A percentile compares a stretch with the other conserved stretches of the same genome.
phyloP scores from a whole-genome alignment of 225 moss, liverwort and hornwort genomes.

The Neckera pumila region DNA sequence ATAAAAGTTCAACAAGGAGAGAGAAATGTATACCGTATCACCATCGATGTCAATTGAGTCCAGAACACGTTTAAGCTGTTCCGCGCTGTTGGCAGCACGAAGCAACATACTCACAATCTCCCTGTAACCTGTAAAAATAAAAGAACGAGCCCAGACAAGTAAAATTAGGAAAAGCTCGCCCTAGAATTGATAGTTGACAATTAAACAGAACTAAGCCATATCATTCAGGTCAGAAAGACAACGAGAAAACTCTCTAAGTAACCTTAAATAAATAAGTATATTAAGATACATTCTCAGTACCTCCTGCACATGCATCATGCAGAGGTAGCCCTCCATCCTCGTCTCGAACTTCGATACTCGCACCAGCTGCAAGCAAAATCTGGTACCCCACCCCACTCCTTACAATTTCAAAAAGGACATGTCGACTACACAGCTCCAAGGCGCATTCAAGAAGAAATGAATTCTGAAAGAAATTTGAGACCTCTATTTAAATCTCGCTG shows the following conservation, averaged over 20 bases:
- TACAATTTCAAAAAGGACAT: background rate
- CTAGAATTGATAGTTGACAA: background rate
- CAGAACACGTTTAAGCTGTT: conserved; percentile 35
- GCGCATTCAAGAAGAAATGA: background rate
- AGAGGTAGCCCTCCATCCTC: conserved; percentile 54
- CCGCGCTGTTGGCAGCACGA: conserved; percentile 30
- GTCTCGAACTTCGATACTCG: conserved; percentile 44
- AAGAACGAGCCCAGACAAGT: background rate
- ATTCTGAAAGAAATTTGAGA: background rate
- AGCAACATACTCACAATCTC: conserved; percentile 43
- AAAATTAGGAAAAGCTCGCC: background rate
- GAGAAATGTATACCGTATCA: conserved; percentile 29
- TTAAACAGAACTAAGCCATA: background rate
- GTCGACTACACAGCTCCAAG: background rate
- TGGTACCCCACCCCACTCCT: conserved; percentile 13
- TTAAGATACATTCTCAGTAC: background rate
- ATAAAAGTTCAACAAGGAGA: background rate
- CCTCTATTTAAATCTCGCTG: background rate
- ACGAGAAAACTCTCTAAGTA: background rate
- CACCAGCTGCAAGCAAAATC: conserved; percentile 55
- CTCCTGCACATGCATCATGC: conserved; percentile 61
- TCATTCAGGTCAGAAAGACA: background rate
- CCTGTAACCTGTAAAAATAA: conserved; percentile 19
- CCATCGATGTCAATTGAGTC: conserved; percentile 49
- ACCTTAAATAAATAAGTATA: background rate